Evolutionary conservation across 176 grass and related monocot species (phyloP).

Genomic region (Oryza glumipatula): DNA sequence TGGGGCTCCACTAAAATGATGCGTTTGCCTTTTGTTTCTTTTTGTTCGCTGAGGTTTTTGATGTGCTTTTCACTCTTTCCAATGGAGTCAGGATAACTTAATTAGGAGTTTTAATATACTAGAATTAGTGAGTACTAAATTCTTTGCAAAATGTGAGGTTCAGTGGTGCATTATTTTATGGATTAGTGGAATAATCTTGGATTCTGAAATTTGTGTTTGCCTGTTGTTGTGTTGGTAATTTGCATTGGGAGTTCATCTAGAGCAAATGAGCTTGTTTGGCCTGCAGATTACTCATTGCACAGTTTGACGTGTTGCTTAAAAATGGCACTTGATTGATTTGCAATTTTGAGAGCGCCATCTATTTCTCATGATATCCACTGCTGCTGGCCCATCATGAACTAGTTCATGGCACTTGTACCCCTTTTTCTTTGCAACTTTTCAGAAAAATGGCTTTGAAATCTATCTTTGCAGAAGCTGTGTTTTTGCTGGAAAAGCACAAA

Average conservation of each 20-base stretch:
- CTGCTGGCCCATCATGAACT: neutral
- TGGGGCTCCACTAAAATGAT: neutral
- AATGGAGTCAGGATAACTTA: neutral
- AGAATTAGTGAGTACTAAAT: neutral
- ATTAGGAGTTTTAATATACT: neutral
- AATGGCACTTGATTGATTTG: neutral
- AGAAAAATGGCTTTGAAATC: neutral
- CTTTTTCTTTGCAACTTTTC: neutral
- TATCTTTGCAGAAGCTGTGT: neutral
- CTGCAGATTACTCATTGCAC: neutral
- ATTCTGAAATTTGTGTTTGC: neutral
- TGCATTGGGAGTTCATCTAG: neutral
- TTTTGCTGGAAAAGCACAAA: neutral
- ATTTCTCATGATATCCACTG: neutral
- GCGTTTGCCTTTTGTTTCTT: neutral
- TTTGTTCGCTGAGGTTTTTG: neutral
- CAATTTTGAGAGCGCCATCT: conserved; percentile 9
- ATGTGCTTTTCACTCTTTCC: conserved; percentile 9
- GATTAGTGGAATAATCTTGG: neutral
- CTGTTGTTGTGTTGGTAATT: neutral
- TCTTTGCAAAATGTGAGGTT: neutral
- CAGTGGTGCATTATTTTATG: neutral
- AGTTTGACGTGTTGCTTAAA: neutral
- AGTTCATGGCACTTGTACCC: neutral
- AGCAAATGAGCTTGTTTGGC: neutral